Conservation (phyloP, 163 green algal genomes). For the Scenedesmus sp. region DNA sequence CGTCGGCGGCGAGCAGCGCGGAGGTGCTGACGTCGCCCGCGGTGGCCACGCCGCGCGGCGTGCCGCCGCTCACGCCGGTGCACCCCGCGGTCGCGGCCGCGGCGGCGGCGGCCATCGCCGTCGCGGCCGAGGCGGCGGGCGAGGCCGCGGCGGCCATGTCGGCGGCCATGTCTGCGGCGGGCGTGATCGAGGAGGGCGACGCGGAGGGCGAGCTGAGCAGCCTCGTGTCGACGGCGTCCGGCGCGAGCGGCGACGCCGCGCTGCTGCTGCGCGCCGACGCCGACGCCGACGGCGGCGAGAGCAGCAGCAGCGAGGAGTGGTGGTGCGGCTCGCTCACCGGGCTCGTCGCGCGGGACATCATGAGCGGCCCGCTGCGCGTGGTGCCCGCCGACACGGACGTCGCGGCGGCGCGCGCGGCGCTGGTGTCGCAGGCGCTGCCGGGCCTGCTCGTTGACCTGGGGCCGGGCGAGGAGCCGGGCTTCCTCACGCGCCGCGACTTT, state of each 20-base stretch:
- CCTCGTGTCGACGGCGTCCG: too few species aligned
- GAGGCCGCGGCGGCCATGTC: slow-evolving; percentile 12
- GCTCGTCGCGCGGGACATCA: slow-evolving; percentile 38
- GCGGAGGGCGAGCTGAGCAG: slow-evolving; percentile 11
- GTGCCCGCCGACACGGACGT: slow-evolving; percentile 22
- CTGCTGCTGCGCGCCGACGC: neutral
- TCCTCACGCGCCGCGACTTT: slow-evolving; percentile 40
- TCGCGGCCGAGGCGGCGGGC: slow-evolving; percentile 24
- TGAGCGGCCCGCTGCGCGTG: slow-evolving; percentile 18
- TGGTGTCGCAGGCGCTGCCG: slow-evolving; percentile 7
- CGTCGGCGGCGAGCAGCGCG: neutral
- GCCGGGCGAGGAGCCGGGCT: slow-evolving; percentile 20
- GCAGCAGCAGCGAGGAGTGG: slow-evolving; percentile 45
- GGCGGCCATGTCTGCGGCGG: slow-evolving; percentile 2
- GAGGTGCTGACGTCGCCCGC: slow-evolving; percentile 6
- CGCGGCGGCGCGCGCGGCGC: slow-evolving; percentile 6
- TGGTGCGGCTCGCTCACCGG: slow-evolving; percentile 40
- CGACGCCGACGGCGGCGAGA: neutral
- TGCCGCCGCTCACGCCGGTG: slow-evolving; percentile 7
- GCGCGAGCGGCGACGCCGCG: too few species aligned
- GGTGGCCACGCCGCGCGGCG: neutral
- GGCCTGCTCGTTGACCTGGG: slow-evolving; percentile 39
- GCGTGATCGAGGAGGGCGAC: neutral
- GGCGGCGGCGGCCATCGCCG: slow-evolving; percentile 15
- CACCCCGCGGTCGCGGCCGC: slow-evolving; percentile 32